Conservation (phyloP, 1,139 yeast genomes). For the Lodderomyces orthopsilosis region DNA sequence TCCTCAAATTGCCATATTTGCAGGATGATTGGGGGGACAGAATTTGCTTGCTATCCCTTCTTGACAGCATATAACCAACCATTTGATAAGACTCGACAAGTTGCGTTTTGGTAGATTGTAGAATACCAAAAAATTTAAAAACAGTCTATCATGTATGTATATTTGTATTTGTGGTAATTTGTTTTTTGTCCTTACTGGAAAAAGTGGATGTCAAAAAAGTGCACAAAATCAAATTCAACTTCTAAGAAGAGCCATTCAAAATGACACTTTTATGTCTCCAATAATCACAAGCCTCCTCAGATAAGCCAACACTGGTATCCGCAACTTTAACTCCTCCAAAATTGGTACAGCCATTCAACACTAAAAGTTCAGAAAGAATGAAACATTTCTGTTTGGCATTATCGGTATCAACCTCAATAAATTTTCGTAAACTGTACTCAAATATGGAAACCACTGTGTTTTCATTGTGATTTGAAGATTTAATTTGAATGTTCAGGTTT, state of each 20-base stretch:
- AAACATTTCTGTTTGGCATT: slow-evolving; percentile 33
- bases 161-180: neutral
- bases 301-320: slow-evolving; percentile 23
- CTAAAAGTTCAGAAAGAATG: slow-evolving; percentile 70
- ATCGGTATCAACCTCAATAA: slow-evolving; percentile 26
- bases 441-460: slow-evolving; percentile 42
- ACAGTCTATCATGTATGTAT: too few species aligned
- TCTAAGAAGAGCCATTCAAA: slow-evolving; percentile 18
- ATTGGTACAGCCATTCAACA: slow-evolving; percentile 59
- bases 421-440: slow-evolving; percentile 60
- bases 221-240: slow-evolving; percentile 1
- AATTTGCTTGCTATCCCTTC: slow-evolving; percentile 2
- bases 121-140: neutral
- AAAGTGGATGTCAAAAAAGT: too few species aligned
- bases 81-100: neutral
- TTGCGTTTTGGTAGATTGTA: neutral
- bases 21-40: slow-evolving; percentile 6
- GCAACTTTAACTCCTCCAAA: slow-evolving; percentile 28
- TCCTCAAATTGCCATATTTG: slow-evolving; percentile 45
- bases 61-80: slow-evolving; percentile 2
- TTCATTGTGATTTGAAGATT: slow-evolving; percentile 12
- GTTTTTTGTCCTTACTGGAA: too few species aligned
- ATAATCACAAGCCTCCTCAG: slow-evolving; percentile 46
- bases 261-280: slow-evolving; percentile 48
- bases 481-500: slow-evolving; percentile 35